Evolutionary conservation across 768 basidiomycete genomes (phyloP).

Genomic region (Leccinum variicolor): DNA sequence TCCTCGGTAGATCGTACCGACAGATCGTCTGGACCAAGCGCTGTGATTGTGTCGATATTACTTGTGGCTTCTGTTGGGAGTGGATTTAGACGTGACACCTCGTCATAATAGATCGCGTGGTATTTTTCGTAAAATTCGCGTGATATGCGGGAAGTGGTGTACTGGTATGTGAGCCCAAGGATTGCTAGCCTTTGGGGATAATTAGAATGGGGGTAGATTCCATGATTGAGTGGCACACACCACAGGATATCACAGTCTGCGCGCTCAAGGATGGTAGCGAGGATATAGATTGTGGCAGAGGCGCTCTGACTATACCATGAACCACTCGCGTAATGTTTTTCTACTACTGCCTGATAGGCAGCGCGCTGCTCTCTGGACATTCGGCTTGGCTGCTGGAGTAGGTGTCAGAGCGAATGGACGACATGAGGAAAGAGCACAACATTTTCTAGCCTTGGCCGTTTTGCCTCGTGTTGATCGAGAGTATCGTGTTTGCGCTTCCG

Average conservation of each 20-base stretch:
- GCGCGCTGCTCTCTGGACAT: conserved; percentile 71
- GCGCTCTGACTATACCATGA: conserved; percentile 89
- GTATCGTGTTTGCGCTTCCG: conserved; percentile 50
- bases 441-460: conserved; percentile 57
- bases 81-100: conserved; percentile 89
- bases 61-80: conserved; percentile 37
- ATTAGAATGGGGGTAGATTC: conserved; percentile 2
- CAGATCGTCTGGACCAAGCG: conserved; percentile 77
- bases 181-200: conserved; percentile 72
- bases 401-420: conserved; percentile 1
- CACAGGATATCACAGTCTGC: conserved; percentile 93
- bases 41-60: conserved; percentile 43
- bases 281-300: conserved; percentile 81
- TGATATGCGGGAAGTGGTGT: conserved; percentile 83
- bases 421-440: conserved; percentile 25
- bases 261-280: conserved; percentile 87
- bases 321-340: conserved; percentile 82
- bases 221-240: conserved; percentile 38
- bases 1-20: conserved; percentile 84
- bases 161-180: conserved; percentile 91
- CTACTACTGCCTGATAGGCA: conserved; percentile 57
- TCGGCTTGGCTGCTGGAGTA: conserved; percentile 44
- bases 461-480: conserved; percentile 40
- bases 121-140: conserved; percentile 80
- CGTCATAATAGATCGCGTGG: conserved; percentile 80